Evolutionary conservation across 2,329 filamentous ascomycete genomes (phyloP).

Genomic region (Verticillium tricorpus): DNA sequence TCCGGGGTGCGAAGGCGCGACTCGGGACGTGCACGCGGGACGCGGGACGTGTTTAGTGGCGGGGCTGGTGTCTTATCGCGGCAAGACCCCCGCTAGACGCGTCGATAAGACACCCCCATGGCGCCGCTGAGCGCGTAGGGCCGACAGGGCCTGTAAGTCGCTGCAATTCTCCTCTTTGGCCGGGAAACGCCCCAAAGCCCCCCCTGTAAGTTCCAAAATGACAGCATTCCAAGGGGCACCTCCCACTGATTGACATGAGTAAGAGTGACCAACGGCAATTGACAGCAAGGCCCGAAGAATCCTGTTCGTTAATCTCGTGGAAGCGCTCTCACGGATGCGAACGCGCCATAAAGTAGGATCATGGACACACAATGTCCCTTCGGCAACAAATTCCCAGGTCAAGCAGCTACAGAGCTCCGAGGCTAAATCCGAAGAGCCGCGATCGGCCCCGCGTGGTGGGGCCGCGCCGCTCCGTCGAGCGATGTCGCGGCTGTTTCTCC

Average conservation of each 20-base stretch:
- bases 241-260: neutral
- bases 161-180: neutral
- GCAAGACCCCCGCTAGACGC: neutral
- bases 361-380: no score
- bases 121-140: neutral
- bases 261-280: no score
- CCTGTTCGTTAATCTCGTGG: no score
- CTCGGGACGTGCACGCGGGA: neutral
- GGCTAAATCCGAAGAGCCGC: neutral
- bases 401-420: neutral
- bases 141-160: neutral
- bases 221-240: neutral
- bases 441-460: neutral
- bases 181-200: neutral
- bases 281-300: no score
- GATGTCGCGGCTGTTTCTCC: neutral
- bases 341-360: no score
- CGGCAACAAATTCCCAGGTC: no score
- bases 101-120: neutral
- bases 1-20: neutral
- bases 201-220: neutral
- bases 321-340: no score
- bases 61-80: neutral
- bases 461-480: neutral
- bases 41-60: constrained; percentile 1